Base-by-base conservation (phyloP, 2,329 filamentous ascomycete genomes). In the Myriosclerotinia duriaeana region DNA sequence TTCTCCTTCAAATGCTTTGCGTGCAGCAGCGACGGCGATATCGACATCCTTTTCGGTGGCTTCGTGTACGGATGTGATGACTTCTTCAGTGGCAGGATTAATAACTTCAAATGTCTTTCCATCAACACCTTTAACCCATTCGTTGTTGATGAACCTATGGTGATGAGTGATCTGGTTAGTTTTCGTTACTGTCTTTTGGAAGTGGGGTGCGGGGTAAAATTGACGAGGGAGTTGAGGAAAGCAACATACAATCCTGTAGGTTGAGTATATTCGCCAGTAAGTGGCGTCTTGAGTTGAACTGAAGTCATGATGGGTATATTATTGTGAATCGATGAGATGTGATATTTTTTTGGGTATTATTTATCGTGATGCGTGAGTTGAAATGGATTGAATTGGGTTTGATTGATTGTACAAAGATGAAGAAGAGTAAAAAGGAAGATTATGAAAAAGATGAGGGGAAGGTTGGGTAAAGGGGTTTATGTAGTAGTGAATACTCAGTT, bases 31-130 rank as follows among this genome's bases (percentile, higher is more conserved):
- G 71, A 97, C 93, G 70, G 93, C 93, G 68, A 93, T 81, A 78
- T 88, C 87, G 78, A 89, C 82, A 81, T 95, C 92, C 84, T 96
- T 93, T 84, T 96, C 92, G 71, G 89, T 91, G 76, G 89, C 93
- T 81, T 96, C 93, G 77, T 87, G 82, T 74, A 97, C 91, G 65
- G 88, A 88, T 83, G 84, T 86, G 82, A 96, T 96, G 76, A 92
- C 87, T 79, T 93, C 88, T 80, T 97, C 93, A 71, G 87, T 92
- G 71, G 89, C 76, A 68, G 93, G 93, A 85, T 96, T 96, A 84
- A 95, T 89, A 79, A 93, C 90, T 81, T 97, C 92, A 77, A 97
- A 95, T 72, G 89, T 93, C 85, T 92, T 89, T 82, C 93, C 93
- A 74, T 96, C 91, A 70, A 90, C 88, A 77, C 87, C 84, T 79